A percentile compares a stretch with the other conserved stretches of the same genome.
These are phyloP conservation scores for Tulasnella sp. DNA, from an alignment of 768 basidiomycete species.

Conservation along the genomic window DNA sequence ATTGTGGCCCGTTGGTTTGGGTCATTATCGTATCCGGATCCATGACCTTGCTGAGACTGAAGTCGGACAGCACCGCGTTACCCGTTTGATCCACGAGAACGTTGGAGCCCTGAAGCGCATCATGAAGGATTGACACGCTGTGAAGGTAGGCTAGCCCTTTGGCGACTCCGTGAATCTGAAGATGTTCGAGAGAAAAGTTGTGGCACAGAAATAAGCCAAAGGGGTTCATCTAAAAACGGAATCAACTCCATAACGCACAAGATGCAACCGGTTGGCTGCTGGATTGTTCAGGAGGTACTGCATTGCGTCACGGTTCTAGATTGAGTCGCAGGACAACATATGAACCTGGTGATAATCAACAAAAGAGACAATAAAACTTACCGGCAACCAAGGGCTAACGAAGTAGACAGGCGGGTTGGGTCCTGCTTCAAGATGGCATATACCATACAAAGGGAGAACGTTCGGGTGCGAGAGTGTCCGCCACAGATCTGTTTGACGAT, in stretches of 20 bases:
- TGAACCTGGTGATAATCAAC: background rate
- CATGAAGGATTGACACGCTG: constrained; percentile 59
- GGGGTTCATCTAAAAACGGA: no score
- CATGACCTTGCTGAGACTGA: constrained; percentile 11
- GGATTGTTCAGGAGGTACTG: constrained; percentile 1
- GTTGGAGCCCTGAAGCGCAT: constrained; percentile 24
- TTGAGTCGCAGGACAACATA: background rate
- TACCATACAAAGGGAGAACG: constrained; percentile 1
- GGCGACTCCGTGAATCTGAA: constrained; percentile 1
- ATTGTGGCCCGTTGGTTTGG: constrained; percentile 1
- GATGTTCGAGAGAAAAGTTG: background rate
- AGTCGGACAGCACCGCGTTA: constrained; percentile 11
- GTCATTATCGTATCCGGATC: background rate
- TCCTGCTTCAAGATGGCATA: background rate
- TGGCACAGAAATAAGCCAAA: background rate
- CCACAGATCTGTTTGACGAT: constrained; percentile 12
- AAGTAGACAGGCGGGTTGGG: constrained; percentile 1
- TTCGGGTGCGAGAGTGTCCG: constrained; percentile 3
- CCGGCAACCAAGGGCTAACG: constrained; percentile 13
- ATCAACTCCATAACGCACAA: constrained; percentile 5
- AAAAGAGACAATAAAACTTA: background rate
- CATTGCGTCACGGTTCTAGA: constrained; percentile 8
- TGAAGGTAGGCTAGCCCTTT: constrained; percentile 40
- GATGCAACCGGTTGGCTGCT: background rate
- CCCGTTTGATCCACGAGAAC: constrained; percentile 3